phyloP scores from a whole-genome alignment of 2,329 filamentous ascomycete genomes.

The Diaporthe helianthi region DNA sequence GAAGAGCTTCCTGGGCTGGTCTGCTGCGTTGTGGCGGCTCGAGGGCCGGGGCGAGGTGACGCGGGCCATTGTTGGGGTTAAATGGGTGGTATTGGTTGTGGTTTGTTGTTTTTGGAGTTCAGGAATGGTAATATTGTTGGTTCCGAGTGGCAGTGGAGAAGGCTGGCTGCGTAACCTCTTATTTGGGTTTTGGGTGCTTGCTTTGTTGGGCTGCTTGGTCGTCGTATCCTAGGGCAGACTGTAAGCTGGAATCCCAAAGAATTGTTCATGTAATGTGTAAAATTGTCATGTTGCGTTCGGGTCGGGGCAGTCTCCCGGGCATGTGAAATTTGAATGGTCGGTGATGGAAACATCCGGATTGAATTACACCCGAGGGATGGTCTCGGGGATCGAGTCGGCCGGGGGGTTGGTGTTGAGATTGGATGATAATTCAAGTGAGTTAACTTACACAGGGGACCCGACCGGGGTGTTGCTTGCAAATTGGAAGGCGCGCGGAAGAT shows the following conservation, averaged over 20 bases:
- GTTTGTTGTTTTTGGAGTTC: neutral
- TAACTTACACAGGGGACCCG: neutral
- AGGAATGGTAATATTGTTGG: neutral
- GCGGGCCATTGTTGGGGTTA: slow-evolving; percentile 4
- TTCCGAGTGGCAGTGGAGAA: neutral
- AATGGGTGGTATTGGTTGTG: neutral
- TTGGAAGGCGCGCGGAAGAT: neutral
- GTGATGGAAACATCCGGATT: neutral
- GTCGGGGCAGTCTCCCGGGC: neutral
- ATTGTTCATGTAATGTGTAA: neutral
- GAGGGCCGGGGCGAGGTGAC: slow-evolving; percentile 20
- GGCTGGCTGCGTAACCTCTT: neutral
- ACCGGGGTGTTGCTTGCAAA: slow-evolving; percentile 7
- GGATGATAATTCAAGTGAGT: neutral
- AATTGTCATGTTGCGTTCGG: neutral
- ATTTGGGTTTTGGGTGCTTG: neutral
- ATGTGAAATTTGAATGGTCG: slow-evolving; percentile 14
- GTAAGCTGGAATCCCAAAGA: neutral
- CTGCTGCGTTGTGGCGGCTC: neutral
- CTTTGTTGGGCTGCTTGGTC: neutral
- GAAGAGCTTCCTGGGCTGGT: slow-evolving; percentile 21
- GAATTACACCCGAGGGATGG: neutral
- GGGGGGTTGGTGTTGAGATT: slow-evolving; percentile 5
- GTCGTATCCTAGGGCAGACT: neutral
- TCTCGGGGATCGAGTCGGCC: slow-evolving; percentile 7